Conservation (phyloP, 768 basidiomycete species). For the Trametes coccinea region DNA sequence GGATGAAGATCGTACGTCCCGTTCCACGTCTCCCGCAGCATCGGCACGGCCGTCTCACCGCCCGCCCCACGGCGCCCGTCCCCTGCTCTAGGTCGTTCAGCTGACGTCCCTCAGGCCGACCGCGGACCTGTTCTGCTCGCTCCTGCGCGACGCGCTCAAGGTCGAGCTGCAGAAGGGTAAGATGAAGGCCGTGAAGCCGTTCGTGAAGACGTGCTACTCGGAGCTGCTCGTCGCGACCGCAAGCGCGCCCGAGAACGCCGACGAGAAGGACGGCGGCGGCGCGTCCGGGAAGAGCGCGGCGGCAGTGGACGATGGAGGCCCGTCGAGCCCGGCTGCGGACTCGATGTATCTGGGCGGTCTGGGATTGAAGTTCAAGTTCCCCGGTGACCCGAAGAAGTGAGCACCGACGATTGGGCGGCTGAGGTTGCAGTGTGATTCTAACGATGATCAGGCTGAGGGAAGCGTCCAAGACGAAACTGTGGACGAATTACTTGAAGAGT, state of each 20-base stretch:
- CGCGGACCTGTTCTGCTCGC: constrained; percentile 88
- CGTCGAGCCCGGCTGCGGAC: constrained; percentile 38
- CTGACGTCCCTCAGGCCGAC: constrained; percentile 91
- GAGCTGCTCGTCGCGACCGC: constrained; percentile 67
- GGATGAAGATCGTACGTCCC: constrained; percentile 76
- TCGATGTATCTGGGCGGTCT: constrained; percentile 74
- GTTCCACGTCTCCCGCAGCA: too few species aligned
- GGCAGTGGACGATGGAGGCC: constrained; percentile 45
- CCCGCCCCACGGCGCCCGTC: too few species aligned
- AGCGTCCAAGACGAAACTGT: constrained; percentile 93
- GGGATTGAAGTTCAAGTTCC: constrained; percentile 83
- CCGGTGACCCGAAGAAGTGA: constrained; percentile 90
- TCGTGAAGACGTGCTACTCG: constrained; percentile 92
- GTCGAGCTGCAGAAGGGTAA: constrained; percentile 84
- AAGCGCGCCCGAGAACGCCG: constrained; percentile 49
- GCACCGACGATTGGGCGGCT: constrained; percentile 18
- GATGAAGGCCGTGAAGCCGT: constrained; percentile 91
- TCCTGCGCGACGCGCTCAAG: constrained; percentile 88
- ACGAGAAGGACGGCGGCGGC: constrained; percentile 57
- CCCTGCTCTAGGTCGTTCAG: constrained; percentile 69
- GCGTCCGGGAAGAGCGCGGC: constrained; percentile 49
- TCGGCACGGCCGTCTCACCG: too few species aligned
- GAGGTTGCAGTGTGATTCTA: neutral
- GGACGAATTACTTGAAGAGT: constrained; percentile 87
- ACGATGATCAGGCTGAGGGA: constrained; percentile 65